phyloP scores from a whole-genome alignment of 108 stramenopile genomes.

The Licmophora abbreviata region DNA sequence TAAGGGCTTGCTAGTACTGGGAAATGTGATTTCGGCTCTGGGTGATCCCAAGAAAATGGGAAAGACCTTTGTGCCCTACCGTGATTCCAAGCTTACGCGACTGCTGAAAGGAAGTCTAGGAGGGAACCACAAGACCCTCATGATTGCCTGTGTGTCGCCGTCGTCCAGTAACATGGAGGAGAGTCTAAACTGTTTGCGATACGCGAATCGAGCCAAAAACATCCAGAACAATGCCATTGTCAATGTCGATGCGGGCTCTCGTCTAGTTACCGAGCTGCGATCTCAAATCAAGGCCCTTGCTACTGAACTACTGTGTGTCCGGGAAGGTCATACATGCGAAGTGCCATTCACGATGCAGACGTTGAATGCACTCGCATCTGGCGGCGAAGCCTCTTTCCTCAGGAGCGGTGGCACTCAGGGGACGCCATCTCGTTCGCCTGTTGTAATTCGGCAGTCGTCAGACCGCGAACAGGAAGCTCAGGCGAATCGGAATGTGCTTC shows the following conservation, averaged over 20 bases:
- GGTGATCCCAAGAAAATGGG: constrained; percentile 63
- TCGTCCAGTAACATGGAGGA: constrained; percentile 80
- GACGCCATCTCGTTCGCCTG: not conserved
- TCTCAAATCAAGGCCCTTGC: constrained; percentile 42
- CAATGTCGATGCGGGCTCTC: constrained; percentile 56
- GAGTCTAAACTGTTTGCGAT: constrained; percentile 90
- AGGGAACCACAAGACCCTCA: constrained; percentile 95
- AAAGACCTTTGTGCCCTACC: constrained; percentile 86
- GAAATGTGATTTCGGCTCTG: constrained; percentile 95
- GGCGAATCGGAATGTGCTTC: too few species aligned
- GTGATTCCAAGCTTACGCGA: constrained; percentile 93
- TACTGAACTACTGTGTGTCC: constrained; percentile 40
- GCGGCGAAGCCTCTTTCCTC: constrained; percentile 18
- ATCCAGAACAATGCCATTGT: constrained; percentile 87
- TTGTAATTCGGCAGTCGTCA: too few species aligned
- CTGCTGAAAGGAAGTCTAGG: constrained; percentile 84
- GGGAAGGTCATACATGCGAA: constrained; percentile 24
- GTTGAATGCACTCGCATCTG: constrained; percentile 29
- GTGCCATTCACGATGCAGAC: constrained; percentile 29
- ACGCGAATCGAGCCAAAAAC: constrained; percentile 95
- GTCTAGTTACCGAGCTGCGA: constrained; percentile 31
- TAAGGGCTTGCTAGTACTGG: constrained; percentile 89
- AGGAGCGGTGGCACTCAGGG: constrained; percentile 3
- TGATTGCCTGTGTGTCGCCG: constrained; percentile 93
- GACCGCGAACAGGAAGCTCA: too few species aligned